Evolutionary conservation across 495 filamentous ascomycete species (phyloP).

Genomic region (Aspergillus coremiiformis): DNA sequence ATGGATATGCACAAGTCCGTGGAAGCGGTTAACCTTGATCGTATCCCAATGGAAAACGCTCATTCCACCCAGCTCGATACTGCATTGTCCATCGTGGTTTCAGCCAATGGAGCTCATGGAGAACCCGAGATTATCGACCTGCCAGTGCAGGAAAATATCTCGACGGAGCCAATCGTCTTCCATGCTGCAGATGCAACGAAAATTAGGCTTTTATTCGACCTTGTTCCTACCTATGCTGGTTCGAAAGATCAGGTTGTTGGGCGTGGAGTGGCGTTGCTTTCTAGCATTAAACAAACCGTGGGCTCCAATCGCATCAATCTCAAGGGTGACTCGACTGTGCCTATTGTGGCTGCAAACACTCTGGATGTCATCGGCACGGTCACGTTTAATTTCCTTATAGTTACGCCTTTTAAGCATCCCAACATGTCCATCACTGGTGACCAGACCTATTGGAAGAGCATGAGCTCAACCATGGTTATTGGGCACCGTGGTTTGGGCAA

Average conservation of each 20-base stretch:
- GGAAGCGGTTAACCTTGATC: constrained; percentile 79
- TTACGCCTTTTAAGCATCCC: constrained; percentile 89
- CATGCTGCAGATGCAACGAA: constrained; percentile 67
- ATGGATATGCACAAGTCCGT: constrained; percentile 84
- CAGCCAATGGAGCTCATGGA: constrained; percentile 78
- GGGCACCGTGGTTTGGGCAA: constrained; percentile 91
- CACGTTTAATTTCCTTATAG: constrained; percentile 93
- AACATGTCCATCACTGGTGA: constrained; percentile 85
- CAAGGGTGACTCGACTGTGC: constrained; percentile 88
- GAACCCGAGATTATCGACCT: constrained; percentile 85
- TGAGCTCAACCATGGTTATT: constrained; percentile 79
- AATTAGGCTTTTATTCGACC: constrained; percentile 88
- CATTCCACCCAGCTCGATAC: constrained; percentile 92
- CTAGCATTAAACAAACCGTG: constrained; percentile 70
- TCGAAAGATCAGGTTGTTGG: constrained; percentile 79
- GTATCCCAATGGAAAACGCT: constrained; percentile 75
- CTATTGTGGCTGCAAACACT: constrained; percentile 72
- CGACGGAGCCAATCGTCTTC: constrained; percentile 87
- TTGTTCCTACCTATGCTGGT: constrained; percentile 96
- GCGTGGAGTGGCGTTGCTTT: constrained; percentile 84
- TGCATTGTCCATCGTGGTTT: constrained; percentile 83
- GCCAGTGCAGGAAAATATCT: constrained; percentile 87
- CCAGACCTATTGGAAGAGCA: constrained; percentile 92
- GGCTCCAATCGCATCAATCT: constrained; percentile 77
- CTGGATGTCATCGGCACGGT: constrained; percentile 88